Conservation (phyloP, 495 filamentous ascomycete genomes). For the Talaromyces stipitatus region DNA sequence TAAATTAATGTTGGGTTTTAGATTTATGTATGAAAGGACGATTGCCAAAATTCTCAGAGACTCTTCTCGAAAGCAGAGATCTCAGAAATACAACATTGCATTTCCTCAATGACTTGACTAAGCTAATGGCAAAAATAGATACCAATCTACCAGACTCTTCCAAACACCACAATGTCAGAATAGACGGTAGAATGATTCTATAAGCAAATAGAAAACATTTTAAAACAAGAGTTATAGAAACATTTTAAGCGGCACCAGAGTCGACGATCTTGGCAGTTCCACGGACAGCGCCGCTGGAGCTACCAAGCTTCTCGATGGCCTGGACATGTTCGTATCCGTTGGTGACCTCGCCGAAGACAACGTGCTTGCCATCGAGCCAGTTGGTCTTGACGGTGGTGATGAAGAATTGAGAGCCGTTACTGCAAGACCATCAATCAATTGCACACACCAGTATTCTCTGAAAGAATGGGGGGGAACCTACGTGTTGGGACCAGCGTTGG, state of each 20-base stretch:
- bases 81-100: not conserved
- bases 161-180: too few species aligned
- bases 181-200: not conserved
- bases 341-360: slow-evolving; percentile 92
- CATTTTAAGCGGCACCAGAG: slow-evolving; percentile 46
- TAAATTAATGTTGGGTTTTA: not conserved
- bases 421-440: slow-evolving; percentile 21
- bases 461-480: slow-evolving; percentile 42
- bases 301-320: slow-evolving; percentile 67
- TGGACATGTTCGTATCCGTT: slow-evolving; percentile 57
- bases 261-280: slow-evolving; percentile 58
- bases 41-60: not conserved
- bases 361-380: slow-evolving; percentile 94
- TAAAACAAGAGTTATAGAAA: not conserved
- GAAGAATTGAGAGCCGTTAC: slow-evolving; percentile 99
- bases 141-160: not conserved
- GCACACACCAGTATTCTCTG: too few species aligned
- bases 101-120: not conserved
- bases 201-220: not conserved
- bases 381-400: slow-evolving; percentile 87
- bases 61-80: not conserved
- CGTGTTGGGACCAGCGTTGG: slow-evolving; percentile 86
- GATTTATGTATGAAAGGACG: not conserved
- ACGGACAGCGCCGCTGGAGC: slow-evolving; percentile 50
- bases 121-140: not conserved